A percentile compares a stretch with the other conserved stretches of the same genome.
Evolutionary conservation across 345 rosid species (phyloP).

Genomic region (Camelina sativa): DNA sequence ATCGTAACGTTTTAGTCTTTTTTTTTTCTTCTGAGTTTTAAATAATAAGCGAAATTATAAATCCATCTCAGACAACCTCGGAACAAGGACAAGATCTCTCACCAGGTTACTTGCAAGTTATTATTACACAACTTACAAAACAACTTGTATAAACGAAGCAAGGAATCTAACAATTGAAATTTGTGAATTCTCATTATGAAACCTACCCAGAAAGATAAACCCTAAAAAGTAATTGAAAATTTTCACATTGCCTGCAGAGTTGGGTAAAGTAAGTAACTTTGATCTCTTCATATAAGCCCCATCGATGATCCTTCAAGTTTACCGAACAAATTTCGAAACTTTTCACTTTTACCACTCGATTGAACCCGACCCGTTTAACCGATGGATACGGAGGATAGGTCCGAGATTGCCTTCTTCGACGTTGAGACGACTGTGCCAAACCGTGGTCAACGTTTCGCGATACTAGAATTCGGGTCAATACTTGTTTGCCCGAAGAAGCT

Average conservation of each 20-base stretch:
- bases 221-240: constrained; percentile 11
- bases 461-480: constrained; percentile 90
- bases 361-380: constrained; percentile 6
- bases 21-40: too few species aligned
- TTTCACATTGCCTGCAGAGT: constrained; percentile 18
- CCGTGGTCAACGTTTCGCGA: constrained; percentile 63
- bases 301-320: constrained; percentile 20
- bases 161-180: constrained; percentile 28
- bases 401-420: constrained; percentile 91
- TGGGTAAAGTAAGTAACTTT: constrained; percentile 27
- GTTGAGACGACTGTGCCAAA: constrained; percentile 80
- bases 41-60: background rate
- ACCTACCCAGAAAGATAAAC: constrained; percentile 30
- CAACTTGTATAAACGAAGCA: constrained; percentile 12
- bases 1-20: background rate
- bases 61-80: constrained; percentile 1
- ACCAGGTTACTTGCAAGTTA: constrained; percentile 14
- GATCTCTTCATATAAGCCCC: constrained; percentile 25
- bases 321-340: constrained; percentile 10
- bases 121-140: background rate
- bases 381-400: constrained; percentile 52
- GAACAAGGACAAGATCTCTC: constrained; percentile 9
- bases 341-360: background rate
- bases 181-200: background rate
- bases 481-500: constrained; percentile 83